A percentile compares a stretch with the other conserved stretches of the same genome.
phyloP scores from a whole-genome alignment of 2,329 filamentous ascomycete genomes.

The Tolypocladium capitatum region DNA sequence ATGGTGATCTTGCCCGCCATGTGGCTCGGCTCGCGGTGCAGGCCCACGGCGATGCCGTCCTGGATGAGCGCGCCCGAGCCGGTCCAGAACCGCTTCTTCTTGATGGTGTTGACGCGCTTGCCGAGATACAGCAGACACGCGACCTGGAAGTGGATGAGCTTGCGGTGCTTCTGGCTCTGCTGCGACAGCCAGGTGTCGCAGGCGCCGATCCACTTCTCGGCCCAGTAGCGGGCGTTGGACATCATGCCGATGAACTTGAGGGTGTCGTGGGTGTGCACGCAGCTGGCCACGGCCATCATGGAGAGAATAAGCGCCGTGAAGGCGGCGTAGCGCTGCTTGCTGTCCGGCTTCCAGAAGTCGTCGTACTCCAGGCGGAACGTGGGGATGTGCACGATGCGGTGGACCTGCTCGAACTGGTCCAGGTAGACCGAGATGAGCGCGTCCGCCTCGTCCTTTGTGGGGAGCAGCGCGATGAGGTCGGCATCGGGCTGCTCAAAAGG shows the following conservation, averaged over 20 bases:
- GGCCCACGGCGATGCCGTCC: conserved; percentile 43
- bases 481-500: conserved; percentile 33
- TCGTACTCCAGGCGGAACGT: conserved; percentile 43
- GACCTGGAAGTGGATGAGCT: conserved; percentile 47
- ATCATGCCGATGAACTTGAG: conserved; percentile 45
- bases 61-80: conserved; percentile 41
- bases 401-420: conserved; percentile 41
- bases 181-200: conserved; percentile 39
- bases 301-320: conserved; percentile 45
- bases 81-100: conserved; percentile 53
- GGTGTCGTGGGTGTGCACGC: conserved; percentile 36
- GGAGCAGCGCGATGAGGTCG: conserved; percentile 36
- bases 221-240: conserved; percentile 40
- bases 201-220: conserved; percentile 42
- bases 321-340: conserved; percentile 31
- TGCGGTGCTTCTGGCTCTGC: conserved; percentile 49
- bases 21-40: conserved; percentile 45
- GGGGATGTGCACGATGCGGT: conserved; percentile 46
- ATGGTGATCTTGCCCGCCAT: conserved; percentile 41
- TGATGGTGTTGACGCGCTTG: conserved; percentile 48
- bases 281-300: conserved; percentile 47
- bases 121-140: conserved; percentile 46
- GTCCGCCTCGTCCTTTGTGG: conserved; percentile 33
- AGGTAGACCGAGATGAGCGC: conserved; percentile 36
- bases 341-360: conserved; percentile 37